Evolutionary conservation across 768 basidiomycete species (phyloP), one percentile per base, ranked within the genome.

Genomic region (Pleurotus platypus): DNA sequence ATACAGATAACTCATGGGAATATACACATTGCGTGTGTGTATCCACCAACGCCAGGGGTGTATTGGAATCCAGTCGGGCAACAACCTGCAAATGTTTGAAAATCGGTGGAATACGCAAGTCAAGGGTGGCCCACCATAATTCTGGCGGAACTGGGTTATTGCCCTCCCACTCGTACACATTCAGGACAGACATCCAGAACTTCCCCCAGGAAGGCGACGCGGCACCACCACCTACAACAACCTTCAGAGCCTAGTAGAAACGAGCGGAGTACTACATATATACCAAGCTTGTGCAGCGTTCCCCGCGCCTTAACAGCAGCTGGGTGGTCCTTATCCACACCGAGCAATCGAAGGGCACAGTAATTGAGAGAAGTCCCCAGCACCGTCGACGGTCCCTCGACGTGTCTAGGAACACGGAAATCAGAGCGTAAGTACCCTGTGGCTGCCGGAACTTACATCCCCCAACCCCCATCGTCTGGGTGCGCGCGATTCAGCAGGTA

Each of bases 1-100:
- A 64, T 90, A 92, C 7, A 92, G 77, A 63, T 89, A 91, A 61
- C 89, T 87, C 90, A 98, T 94, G 3, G 97, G 94, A 38, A 93
- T 83, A 64, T 92, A 97, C 43, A 92, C 92, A 46, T 84, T 87
- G 12, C 96, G 86, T 0, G 89, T 92, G 66, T 99, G 96, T 46
- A 98, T 94, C 97, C 97, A 99, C 96, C 96, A 99, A 60, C 81
- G 80, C 70, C 90, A 88, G 7, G 97, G 96, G 70, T 98, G 96
- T 69, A 98, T 83, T 7, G 96, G 94, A 5, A 91, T 57, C 88
- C 88, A 92, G 24, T 96, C 89, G 0, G 96, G 96, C 1, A 98
- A 75, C 40, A 96, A 73, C 91, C 95, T 96, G 58, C 5, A 40
- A 37, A 55, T 35, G 9, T 42, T 35, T 16, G 27, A 37, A 49